Conservation (phyloP, 2,329 filamentous ascomycete species). For the Botrytis sinoallii region DNA sequence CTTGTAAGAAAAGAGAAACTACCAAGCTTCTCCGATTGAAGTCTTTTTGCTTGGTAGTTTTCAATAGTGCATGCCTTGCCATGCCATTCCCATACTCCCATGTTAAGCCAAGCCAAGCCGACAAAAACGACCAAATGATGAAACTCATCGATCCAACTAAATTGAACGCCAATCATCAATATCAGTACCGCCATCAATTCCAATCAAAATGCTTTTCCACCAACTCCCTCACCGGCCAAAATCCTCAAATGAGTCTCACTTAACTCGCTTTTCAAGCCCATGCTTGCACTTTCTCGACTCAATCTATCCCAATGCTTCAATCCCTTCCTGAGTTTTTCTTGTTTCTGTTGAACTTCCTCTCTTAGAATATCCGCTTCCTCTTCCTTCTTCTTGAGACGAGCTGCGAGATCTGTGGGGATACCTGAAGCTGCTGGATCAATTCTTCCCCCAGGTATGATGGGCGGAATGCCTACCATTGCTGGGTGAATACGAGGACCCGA, state of each 20-base stretch:
- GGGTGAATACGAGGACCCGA: slow-evolving; percentile 36
- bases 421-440: slow-evolving; percentile 36
- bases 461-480: slow-evolving; percentile 36
- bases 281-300: slow-evolving; percentile 31
- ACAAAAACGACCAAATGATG: neutral
- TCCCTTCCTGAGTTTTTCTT: slow-evolving; percentile 35
- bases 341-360: slow-evolving; percentile 34
- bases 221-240: slow-evolving; percentile 38
- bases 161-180: neutral
- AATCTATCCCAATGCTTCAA: slow-evolving; percentile 37
- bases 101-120: neutral
- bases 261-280: slow-evolving; percentile 36
- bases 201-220: slow-evolving; percentile 37
- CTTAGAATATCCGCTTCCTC: slow-evolving; percentile 37
- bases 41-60: slow-evolving; percentile 1
- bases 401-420: slow-evolving; percentile 31
- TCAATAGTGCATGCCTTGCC: neutral
- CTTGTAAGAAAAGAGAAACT: neutral
- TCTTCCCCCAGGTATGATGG: slow-evolving; percentile 36
- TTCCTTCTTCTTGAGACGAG: slow-evolving; percentile 35
- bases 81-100: neutral
- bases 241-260: slow-evolving; percentile 38
- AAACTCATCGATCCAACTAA: neutral
- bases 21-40: neutral
- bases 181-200: neutral